A percentile compares a stretch with the other conserved stretches of the same genome.
Evolutionary conservation across 1,284 basidiomycete species (phyloP).

Genomic region (Cystobasidium slooffiae): DNA sequence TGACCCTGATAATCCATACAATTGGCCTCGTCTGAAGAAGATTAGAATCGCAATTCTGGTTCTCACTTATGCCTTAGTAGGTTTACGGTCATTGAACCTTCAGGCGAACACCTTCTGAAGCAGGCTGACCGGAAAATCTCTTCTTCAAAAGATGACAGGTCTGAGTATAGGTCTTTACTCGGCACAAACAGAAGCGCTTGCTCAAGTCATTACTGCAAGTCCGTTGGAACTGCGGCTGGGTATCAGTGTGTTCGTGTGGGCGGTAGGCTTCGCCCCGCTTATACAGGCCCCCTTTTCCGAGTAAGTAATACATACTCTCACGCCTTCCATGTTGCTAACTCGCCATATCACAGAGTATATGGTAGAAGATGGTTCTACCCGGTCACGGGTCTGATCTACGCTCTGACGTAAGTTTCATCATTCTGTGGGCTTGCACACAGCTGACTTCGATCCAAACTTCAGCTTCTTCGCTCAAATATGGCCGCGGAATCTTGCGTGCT

Average conservation of each 20-base stretch:
- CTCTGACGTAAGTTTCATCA: conserved; percentile 39
- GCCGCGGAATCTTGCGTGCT: conserved; percentile 49
- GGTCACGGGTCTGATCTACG: conserved; percentile 51
- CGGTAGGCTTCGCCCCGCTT: conserved; percentile 27
- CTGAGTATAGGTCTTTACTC: conserved; percentile 32
- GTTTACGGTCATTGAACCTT: neutral
- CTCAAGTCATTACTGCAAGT: neutral
- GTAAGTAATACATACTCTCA: neutral
- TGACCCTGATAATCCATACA: conserved; percentile 29
- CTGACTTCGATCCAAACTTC: neutral
- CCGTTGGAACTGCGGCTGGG: conserved; percentile 11
- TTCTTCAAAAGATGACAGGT: conserved; percentile 11
- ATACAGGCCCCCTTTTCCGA: conserved; percentile 28
- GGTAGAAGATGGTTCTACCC: conserved; percentile 54
- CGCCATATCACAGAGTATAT: conserved; percentile 49
- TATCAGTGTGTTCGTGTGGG: conserved; percentile 13
- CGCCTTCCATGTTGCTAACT: too few species aligned
- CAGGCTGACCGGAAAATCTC: neutral
- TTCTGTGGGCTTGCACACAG: neutral
- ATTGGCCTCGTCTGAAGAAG: conserved; percentile 26
- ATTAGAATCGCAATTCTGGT: conserved; percentile 25
- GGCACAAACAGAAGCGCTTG: conserved; percentile 3
- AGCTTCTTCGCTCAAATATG: conserved; percentile 52
- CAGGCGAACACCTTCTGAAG: neutral
- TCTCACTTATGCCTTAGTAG: conserved; percentile 15